A percentile compares a stretch with the other conserved stretches of the same genome.
Evolutionary conservation across 1,139 yeast genomes (phyloP).

Genomic region (Suhomyces bribrorum): DNA sequence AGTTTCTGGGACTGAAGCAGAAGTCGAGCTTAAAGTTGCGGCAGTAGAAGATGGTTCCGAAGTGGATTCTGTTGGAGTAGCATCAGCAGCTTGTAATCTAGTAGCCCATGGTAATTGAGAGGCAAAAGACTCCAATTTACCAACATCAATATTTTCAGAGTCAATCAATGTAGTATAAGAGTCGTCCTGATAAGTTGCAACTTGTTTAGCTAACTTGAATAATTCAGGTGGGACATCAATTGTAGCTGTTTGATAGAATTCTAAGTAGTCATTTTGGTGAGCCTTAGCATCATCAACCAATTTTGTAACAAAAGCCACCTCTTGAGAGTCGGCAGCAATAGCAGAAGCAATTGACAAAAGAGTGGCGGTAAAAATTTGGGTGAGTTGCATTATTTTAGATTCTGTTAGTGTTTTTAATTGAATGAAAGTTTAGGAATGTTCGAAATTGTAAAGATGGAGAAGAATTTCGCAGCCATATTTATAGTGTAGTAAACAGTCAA

Average conservation of each 20-base stretch:
- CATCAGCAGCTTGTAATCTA: conserved; percentile 26
- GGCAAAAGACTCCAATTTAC: conserved; percentile 34
- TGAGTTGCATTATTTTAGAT: conserved; percentile 15
- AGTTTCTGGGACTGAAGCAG: conserved; percentile 3
- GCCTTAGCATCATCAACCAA: conserved; percentile 30
- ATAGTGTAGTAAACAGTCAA: neutral
- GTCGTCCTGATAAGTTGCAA: conserved; percentile 39
- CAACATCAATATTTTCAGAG: conserved; percentile 18
- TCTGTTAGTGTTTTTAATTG: too few species aligned
- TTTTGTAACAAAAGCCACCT: conserved; percentile 32
- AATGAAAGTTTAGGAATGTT: too few species aligned
- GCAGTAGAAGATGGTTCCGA: conserved; percentile 6
- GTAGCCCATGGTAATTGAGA: conserved; percentile 46
- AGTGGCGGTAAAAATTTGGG: conserved; percentile 9
- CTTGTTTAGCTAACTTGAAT: conserved; percentile 27
- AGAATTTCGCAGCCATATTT: neutral
- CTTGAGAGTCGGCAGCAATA: conserved; percentile 20
- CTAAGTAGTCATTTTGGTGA: conserved; percentile 24
- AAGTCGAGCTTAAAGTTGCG: conserved; percentile 7
- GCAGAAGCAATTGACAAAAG: conserved; percentile 9
- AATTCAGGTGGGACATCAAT: conserved; percentile 26
- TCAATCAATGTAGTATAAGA: conserved; percentile 41
- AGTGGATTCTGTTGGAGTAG: conserved; percentile 10
- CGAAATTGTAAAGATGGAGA: too few species aligned
- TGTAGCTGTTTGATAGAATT: conserved; percentile 26